Conservation (phyloP, 1,284 basidiomycete species). For the Coniferiporia weirii region DNA sequence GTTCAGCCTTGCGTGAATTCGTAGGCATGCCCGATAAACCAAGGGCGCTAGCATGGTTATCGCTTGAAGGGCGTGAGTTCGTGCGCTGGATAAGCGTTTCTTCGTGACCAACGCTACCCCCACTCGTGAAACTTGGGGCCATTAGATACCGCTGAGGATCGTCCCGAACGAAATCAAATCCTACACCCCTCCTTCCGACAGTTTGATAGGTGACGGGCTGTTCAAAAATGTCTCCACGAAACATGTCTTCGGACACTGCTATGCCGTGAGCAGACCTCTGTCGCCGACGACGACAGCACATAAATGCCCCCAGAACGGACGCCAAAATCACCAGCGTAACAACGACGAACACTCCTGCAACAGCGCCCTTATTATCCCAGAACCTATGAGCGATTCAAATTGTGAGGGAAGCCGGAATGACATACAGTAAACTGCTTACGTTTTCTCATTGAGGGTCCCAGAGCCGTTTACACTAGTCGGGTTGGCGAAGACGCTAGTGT, state of each 20-base stretch:
- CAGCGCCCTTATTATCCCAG: constrained; percentile 47
- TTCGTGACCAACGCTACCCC: constrained; percentile 3
- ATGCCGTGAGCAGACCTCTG: neutral
- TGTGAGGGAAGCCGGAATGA: too few relatives aligned
- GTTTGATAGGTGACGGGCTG: constrained; percentile 13
- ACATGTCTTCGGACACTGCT: constrained; percentile 1
- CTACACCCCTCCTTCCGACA: neutral
- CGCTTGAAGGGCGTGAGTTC: constrained; percentile 1
- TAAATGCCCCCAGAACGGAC: constrained; percentile 31
- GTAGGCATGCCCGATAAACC: constrained; percentile 25
- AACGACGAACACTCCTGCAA: constrained; percentile 52
- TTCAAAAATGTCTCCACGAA: constrained; percentile 3
- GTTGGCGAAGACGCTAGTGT: constrained; percentile 15
- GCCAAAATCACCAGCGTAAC: constrained; percentile 41
- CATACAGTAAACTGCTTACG: neutral
- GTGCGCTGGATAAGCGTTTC: neutral
- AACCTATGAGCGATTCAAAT: constrained; percentile 34
- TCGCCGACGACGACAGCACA: constrained; percentile 38
- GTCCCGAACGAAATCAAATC: constrained; percentile 1
- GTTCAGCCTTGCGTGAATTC: constrained; percentile 19
- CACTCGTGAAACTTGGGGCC: constrained; percentile 17
- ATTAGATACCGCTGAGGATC: constrained; percentile 16
- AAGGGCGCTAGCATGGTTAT: constrained; percentile 9
- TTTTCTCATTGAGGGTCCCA: neutral
- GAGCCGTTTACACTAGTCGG: neutral